Evolutionary conservation across 2,329 filamentous ascomycete species (phyloP).

Genomic region (Alternaria angustiovoidea): DNA sequence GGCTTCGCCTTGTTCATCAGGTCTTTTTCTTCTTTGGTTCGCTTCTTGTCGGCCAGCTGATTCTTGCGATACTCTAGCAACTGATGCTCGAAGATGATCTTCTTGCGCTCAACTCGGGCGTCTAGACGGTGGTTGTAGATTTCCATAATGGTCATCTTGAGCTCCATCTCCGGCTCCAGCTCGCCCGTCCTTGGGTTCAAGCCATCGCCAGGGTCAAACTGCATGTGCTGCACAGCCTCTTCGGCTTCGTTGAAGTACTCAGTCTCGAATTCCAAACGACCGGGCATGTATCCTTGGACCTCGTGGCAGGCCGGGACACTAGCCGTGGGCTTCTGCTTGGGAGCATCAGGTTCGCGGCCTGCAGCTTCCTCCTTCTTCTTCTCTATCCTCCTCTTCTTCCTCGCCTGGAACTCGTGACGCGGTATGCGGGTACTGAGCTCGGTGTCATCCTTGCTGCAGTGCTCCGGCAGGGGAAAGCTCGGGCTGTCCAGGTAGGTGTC

Average conservation of each 20-base stretch:
- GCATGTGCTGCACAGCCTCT: conserved; percentile 97
- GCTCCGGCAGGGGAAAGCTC: conserved; percentile 84
- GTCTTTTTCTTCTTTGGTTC: conserved; percentile 93
- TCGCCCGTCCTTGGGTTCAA: conserved; percentile 84
- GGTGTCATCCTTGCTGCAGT: conserved; percentile 83
- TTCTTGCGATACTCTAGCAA: conserved; percentile 95
- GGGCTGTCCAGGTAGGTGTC: conserved; percentile 84
- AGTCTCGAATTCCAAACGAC: conserved; percentile 94
- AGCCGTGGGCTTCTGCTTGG: conserved; percentile 94
- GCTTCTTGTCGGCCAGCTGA: conserved; percentile 87
- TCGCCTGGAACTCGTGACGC: conserved; percentile 89
- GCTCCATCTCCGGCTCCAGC: conserved; percentile 92
- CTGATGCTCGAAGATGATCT: conserved; percentile 94
- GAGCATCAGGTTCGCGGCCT: conserved; percentile 80
- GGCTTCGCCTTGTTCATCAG: conserved; percentile 93
- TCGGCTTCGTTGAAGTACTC: conserved; percentile 98
- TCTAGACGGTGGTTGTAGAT: conserved; percentile 95
- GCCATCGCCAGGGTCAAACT: conserved; percentile 95
- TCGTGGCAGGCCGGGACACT: conserved; percentile 97
- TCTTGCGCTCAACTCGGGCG: conserved; percentile 90
- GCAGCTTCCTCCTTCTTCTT: conserved; percentile 87
- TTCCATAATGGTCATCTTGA: conserved; percentile 98
- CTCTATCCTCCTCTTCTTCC: conserved; percentile 93
- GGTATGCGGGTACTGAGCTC: conserved; percentile 81
- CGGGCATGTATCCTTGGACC: conserved; percentile 98